Base-by-base conservation (phyloP, 768 basidiomycete genomes). In the Amanita subjunquillea region DNA sequence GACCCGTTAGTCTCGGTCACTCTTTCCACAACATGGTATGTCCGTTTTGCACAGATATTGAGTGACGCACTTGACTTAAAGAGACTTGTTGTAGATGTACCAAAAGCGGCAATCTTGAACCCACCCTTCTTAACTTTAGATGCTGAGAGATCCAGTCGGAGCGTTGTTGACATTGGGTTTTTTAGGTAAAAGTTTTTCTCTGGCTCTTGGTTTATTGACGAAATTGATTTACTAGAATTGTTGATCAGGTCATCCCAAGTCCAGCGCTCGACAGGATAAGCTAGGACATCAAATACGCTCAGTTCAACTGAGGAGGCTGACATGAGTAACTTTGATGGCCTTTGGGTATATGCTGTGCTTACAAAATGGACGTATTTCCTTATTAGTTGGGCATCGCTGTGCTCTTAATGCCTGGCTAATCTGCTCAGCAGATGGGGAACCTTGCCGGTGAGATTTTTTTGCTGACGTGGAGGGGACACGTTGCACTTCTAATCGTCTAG, bases 51-150 rank as follows among this genome's bases (percentile, higher is more conserved):
- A 36, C 47, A 48, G 15, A 48, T 48, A 8, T 48, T 30, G 0
- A 10, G 8, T 4, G 32, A 4, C 9, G 47, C 20, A 32, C n/a
- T 48, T 37, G 32, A 48, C 34, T 48, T 36, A 32, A 48, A 48
- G 47, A 48, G 47, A 48, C 32, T 23, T 6, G 47, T 48, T 48
- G 47, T 54, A 45, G 53, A 46, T 7, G 43, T 54, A 3, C 53
- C 53, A 30, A 54, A 54, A 5, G 43, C 34, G 12, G 53, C 43
- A 27, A 54, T 30, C 45, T 54, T 54, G 36, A 54, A 54, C 29
- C 44, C 36, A 13, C 53, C 53, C 39, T 54, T 54, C 44, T 39
- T 54, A 3, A 29, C 13, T 3, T 54, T 54, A n/a, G 22, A 36
- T 13, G 34, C 6, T 15, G 53, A 39, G 17, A 48, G 30, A 17